Base-by-base conservation (phyloP, 106 monocot species). In the Allium sativum region DNA sequence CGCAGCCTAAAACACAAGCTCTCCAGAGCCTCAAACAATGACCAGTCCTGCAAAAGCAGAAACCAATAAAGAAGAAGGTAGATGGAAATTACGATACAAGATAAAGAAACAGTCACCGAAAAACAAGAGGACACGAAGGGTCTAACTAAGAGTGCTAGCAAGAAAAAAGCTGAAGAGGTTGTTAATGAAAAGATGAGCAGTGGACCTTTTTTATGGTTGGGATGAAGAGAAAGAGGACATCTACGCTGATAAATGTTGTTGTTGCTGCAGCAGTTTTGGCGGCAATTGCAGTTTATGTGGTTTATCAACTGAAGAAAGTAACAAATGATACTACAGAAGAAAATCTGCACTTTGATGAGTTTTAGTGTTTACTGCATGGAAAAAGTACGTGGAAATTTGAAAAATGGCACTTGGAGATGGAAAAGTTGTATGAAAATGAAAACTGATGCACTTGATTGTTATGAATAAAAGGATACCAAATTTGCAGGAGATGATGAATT, bases 171-270 rank as follows among this genome's bases (percentile, higher is more conserved):
- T 22, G 58, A 58, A 58, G 22, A 21, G 10, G 58, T 12, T 13
- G 31, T 10, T 40, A 22, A 15, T 0, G 10, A 58, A 8, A 10
- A 15, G 40, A 40, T 6, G 11, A 2, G 12, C 22, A 31, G 31
- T 31, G 58, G 22, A 1, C 22, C 8, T 58, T 13, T n/a, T n/a
- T n/a, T n/a, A n/a, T 40, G 31, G 10, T 22, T 10, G 21, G 22
- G 6, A 12, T 58, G 58, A 58, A 58, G 58, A 11, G 8, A 17
- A 44, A 45, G 61, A 44, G 3, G 4, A 61, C 10, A 19, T 44
- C 10, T 12, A 61, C 10, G 61, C 61, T 44, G 61, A 40, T 58
- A 58, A 45, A 45, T 61, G 61, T 45, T 43, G 43, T 15, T 9
- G 43, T 45, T 18, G 15, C 45, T 61, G n/a, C 61, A 44, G 61